Evolutionary conservation across 306 rosid genomes (phyloP), one percentile per base, ranked within the genome.

Genomic region (Quillaja saponaria): DNA sequence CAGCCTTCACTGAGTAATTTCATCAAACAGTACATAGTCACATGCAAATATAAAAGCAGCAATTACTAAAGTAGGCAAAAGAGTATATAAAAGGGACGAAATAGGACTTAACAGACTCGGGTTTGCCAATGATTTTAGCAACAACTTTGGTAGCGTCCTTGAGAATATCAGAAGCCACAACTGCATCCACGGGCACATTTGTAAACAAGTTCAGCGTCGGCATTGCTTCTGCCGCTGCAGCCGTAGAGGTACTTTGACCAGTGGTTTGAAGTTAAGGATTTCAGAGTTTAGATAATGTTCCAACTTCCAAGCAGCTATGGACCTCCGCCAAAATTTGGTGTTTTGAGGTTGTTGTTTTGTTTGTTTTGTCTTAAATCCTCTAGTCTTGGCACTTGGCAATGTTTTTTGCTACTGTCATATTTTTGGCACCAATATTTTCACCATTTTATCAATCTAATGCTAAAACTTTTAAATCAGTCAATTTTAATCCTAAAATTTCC

Each of bases 91-190:
- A 6, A 10, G 37, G 37, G 20, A 10, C 19, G n/a, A 55, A 53
- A 34, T 49, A 58, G 25, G 49, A 58, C 76, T 66, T 67, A 71
- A 94, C 97, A 5, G 97, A 85, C 79, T 94, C 99, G 16, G 99
- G 97, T 76, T 89, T 87, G 80, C 96, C 95, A 17, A 89, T 82
- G 70, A 94, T 87, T 58, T 89, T 89, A 3, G 97, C 78, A 21
- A 94, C 89, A 12, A 90, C 91, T 83, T 85, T 94, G 67, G 99
- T 87, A 63, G 97, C 97, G 65, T 94, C 99, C 41, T 80, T 83
- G 76, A 94, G 97, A 55, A 89, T 94, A 74, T 89, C 99, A 1
- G 97, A 85, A 71, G 91, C 91, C 54, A 83, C 59, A 5, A 89
- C 90, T 4, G 87, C 14, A 74, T 89, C 99, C 6, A 94, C 90